These are phyloP conservation scores for Plantago coronopus DNA, from an alignment of 305 asterid species.

Conservation along the genomic window DNA sequence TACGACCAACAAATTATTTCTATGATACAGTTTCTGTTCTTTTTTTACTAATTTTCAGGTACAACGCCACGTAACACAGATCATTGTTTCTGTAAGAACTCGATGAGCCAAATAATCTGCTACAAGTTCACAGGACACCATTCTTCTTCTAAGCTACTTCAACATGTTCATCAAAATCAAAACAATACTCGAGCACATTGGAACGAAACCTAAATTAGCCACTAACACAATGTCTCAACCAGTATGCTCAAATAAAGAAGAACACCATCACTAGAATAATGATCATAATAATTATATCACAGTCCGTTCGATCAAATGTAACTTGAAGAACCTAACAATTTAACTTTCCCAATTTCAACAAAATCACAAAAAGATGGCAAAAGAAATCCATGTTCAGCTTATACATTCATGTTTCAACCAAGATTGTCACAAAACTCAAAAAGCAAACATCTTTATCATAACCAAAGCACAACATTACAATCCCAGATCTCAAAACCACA, in stretches of 20 bases:
- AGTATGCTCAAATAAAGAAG: neutral
- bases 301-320: neutral
- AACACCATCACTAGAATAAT: neutral
- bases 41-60: no score
- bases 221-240: constrained; percentile 1
- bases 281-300: neutral
- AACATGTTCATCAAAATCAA: neutral
- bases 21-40: no score
- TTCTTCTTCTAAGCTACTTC: neutral
- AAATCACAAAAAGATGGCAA: neutral
- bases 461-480: no score
- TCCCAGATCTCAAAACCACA: no score
- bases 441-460: no score
- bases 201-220: neutral
- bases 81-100: no score
- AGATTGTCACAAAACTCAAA: no score
- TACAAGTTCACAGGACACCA: no score
- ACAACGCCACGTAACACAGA: neutral
- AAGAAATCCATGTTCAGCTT: neutral
- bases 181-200: neutral
- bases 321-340: constrained; percentile 1
- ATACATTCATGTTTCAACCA: neutral
- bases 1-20: neutral
- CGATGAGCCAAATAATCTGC: no score
- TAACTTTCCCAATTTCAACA: neutral